Base-by-base conservation (phyloP, 164 flowering plant species). In the Liquidambar formosana region DNA sequence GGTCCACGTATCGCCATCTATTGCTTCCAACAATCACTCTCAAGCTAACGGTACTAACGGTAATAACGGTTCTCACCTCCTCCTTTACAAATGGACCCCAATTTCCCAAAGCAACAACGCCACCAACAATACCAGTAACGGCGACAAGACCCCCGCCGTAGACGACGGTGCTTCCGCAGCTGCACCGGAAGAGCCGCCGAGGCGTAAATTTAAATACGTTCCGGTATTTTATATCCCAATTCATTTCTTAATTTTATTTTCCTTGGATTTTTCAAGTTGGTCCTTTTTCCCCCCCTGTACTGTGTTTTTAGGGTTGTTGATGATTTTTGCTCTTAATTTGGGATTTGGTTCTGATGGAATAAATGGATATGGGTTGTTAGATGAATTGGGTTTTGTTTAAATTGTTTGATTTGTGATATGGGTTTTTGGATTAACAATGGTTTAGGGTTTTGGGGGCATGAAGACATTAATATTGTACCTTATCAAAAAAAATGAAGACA, bases 51-150 rank as follows among this genome's bases (percentile, higher is more conserved):
- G 69, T 27, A 63, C 47, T 57, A 86, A 87, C 76, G 86, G 88
- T 28, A 76, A 65, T 72, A 86, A 85, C 75, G 82, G 80, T 51
- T 81, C 99, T 18, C 93, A 85, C 69, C 85, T 95, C 51, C 60
- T 85, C 47, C 86, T 95, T 52, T 95, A 75, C 84, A 95, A 93
- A 77, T 95, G 99, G 99, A 81, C 99, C 43, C 90, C 97, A 2
- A 27, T 83, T 15, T 59, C 89, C 43, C 83, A 81, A 25, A 80
- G 77, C 78, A 74, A 63, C 68, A 72, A 63, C 58, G 66, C 21
- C 69, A 75, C 25, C 61, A 65, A 56, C 64, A 25, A 28, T 64
- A 71, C 69, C 54, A 47, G 18, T 38, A 73, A 56, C 38, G 81
- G 67, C 0, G 79, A 78, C 22, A 81, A 77, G 61, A 61, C 10